A percentile compares a stretch with the other conserved stretches of the same genome.
These are phyloP conservation scores for Rhodomyrtus psidioides DNA, from an alignment of 441 rosid species.

Conservation along the genomic window DNA sequence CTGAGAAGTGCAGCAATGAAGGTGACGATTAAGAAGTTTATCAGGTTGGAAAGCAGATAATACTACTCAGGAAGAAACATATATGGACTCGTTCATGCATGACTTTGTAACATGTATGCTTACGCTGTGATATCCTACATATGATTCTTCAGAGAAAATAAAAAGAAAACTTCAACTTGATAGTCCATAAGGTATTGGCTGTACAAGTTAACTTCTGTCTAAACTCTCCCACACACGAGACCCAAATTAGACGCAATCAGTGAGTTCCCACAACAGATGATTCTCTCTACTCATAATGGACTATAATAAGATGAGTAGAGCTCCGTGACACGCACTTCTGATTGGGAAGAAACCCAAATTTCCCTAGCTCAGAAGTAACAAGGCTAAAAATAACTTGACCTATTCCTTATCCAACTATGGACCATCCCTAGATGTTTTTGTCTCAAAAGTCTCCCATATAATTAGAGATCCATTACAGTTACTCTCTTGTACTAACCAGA, in stretches of 20 bases:
- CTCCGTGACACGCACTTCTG: not conserved
- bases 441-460: not conserved
- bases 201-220: not conserved
- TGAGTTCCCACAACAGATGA: not conserved
- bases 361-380: not conserved
- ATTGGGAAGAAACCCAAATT: not conserved
- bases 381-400: not conserved
- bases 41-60: not conserved
- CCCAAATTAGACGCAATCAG: not conserved
- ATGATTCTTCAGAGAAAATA: not conserved
- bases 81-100: not conserved
- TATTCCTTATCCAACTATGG: not conserved
- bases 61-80: not conserved
- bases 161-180: not conserved
- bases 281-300: not conserved
- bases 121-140: not conserved
- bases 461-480: not conserved
- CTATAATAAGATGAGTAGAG: not conserved
- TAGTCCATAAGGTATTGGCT: not conserved
- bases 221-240: not conserved
- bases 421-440: not conserved
- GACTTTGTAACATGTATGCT: not conserved
- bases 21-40: not conserved
- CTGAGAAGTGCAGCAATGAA: conserved; percentile 14
- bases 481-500: not conserved